phyloP scores from a whole-genome alignment of 257 asterid genomes.

The Eucommia ulmoides region DNA sequence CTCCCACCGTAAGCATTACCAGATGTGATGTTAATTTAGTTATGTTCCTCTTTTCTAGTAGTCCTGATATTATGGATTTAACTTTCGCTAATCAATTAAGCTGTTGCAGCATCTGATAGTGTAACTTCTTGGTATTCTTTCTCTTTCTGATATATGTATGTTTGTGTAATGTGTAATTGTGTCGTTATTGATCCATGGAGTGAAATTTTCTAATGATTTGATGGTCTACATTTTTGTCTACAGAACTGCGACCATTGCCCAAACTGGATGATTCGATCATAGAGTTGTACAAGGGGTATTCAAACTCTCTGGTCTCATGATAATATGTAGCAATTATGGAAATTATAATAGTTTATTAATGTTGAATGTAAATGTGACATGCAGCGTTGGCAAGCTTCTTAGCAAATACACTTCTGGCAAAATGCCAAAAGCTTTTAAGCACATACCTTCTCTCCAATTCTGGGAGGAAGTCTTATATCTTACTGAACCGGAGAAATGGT shows the following conservation, averaged over 20 bases:
- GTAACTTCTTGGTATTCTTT: too few species aligned
- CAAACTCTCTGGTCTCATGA: neutral
- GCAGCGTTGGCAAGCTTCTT: slow-evolving; percentile 76
- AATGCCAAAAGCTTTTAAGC: slow-evolving; percentile 88
- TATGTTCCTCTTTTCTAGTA: neutral
- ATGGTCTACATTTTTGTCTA: slow-evolving; percentile 7
- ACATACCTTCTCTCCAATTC: slow-evolving; percentile 52
- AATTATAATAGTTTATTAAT: neutral
- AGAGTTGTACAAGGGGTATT: slow-evolving; percentile 82
- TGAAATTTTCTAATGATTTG: neutral
- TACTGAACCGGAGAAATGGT: slow-evolving; percentile 93
- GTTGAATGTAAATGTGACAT: slow-evolving; percentile 5
- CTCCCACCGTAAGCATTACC: neutral
- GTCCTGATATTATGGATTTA: neutral
- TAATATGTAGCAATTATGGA: neutral
- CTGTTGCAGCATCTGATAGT: too few species aligned
- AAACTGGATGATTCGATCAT: slow-evolving; percentile 64
- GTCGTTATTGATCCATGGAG: neutral
- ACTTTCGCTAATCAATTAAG: neutral
- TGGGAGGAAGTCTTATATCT: slow-evolving; percentile 85
- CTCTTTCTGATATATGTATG: too few species aligned
- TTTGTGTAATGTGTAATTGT: too few species aligned
- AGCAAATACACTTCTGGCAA: slow-evolving; percentile 76
- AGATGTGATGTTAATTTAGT: neutral
- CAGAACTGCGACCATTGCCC: slow-evolving; percentile 52